Evolutionary conservation across 139 green algal species (phyloP).

Genomic region (Gonium pectorale): DNA sequence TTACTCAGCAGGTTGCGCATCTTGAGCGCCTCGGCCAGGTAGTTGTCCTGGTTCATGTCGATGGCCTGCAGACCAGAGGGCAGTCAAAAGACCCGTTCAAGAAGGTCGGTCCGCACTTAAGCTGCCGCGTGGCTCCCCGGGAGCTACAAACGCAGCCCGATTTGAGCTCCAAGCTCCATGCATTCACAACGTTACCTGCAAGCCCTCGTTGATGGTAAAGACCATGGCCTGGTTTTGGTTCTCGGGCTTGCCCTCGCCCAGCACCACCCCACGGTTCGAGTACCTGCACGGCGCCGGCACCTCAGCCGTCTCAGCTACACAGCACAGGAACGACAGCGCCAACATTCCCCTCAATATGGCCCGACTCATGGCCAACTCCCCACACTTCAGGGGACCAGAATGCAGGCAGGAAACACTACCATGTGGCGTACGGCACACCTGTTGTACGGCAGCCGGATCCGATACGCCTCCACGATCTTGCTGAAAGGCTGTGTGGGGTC

Average conservation of each 20-base stretch:
- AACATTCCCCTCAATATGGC: too few species aligned
- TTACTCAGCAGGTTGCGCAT: conserved; percentile 59
- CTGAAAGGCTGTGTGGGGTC: conserved; percentile 30
- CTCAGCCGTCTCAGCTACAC: too few species aligned
- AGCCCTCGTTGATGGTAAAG: conserved; percentile 64
- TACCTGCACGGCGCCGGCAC: conserved; percentile 55
- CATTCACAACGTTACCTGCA: too few species aligned
- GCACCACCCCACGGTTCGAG: conserved; percentile 57
- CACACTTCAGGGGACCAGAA: too few species aligned
- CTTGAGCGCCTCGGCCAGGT: conserved; percentile 88
- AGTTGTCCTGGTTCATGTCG: conserved; percentile 80
- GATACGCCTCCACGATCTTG: conserved; percentile 43
- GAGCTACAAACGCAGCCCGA: too few species aligned
- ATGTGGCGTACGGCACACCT: neutral
- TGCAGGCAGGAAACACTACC: too few species aligned
- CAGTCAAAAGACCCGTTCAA: neutral
- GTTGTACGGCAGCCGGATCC: conserved; percentile 44
- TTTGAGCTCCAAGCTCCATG: too few species aligned
- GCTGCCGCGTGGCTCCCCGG: too few species aligned
- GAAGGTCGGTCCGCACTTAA: too few species aligned
- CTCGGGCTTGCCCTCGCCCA: conserved; percentile 91
- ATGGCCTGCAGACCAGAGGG: conserved; percentile 39
- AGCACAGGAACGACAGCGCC: too few species aligned
- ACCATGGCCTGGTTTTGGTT: conserved; percentile 90
- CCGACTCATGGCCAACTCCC: too few species aligned